phyloP scores from a whole-genome alignment of 805 yeast genomes.

The Zygosaccharomyces siamensis region DNA sequence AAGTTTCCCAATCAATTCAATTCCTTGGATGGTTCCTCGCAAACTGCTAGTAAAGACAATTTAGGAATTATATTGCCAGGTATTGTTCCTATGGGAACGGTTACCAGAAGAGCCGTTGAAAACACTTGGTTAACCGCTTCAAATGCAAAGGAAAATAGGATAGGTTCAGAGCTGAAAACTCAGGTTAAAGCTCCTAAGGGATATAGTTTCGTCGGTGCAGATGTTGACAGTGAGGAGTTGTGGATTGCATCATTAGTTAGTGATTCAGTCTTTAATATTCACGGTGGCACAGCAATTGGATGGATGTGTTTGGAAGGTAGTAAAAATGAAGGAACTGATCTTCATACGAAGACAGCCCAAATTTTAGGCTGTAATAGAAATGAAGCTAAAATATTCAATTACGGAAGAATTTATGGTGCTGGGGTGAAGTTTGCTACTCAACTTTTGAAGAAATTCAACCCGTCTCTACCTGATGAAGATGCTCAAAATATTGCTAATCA shows the following conservation, averaged over 20 bases:
- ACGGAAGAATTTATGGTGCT: slow-evolving; percentile 97
- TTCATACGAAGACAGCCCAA: slow-evolving; percentile 89
- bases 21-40: slow-evolving; percentile 13
- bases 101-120: slow-evolving; percentile 94
- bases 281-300: slow-evolving; percentile 95
- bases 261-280: slow-evolving; percentile 80
- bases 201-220: slow-evolving; percentile 93
- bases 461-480: slow-evolving; percentile 57
- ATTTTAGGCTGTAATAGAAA: slow-evolving; percentile 84
- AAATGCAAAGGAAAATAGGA: slow-evolving; percentile 76
- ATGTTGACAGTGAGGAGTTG: slow-evolving; percentile 95
- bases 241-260: slow-evolving; percentile 98
- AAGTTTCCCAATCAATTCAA: slow-evolving; percentile 28
- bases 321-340: slow-evolving; percentile 84
- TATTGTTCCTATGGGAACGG: slow-evolving; percentile 90
- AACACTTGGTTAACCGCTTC: slow-evolving; percentile 97
- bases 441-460: slow-evolving; percentile 78
- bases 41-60: slow-evolving; percentile 14
- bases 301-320: slow-evolving; percentile 99
- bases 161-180: slow-evolving; percentile 92
- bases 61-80: slow-evolving; percentile 80
- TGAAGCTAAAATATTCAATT: slow-evolving; percentile 93
- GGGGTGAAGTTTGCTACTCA: slow-evolving; percentile 87
- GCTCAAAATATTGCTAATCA: slow-evolving; percentile 61
- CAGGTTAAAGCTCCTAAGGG: slow-evolving; percentile 84